Percentiles rank a stretch among this genome's conserved stretches.
Conservation (phyloP, 1,139 yeast species). For the Magnusiomyces magnusii region DNA sequence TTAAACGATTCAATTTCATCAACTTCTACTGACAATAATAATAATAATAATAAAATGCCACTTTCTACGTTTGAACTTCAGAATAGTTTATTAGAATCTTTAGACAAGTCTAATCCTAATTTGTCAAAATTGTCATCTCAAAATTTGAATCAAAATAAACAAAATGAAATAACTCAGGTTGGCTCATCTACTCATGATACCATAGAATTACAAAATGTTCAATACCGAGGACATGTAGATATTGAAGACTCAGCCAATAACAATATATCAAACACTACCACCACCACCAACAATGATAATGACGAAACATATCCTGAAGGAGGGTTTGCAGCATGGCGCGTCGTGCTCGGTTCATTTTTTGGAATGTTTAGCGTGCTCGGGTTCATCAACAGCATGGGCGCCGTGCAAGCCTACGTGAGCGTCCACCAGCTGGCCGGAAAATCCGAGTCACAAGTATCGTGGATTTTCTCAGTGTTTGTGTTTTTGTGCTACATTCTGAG, state of each 20-base stretch:
- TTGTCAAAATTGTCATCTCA: too few species aligned
- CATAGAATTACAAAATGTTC: neutral
- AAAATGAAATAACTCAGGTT: neutral
- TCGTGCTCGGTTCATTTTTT: slow-evolving; percentile 53
- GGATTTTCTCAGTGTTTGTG: slow-evolving; percentile 55
- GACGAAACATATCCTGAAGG: slow-evolving; percentile 50
- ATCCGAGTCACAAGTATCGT: slow-evolving; percentile 44
- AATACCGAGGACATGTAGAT: neutral
- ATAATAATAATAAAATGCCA: too few species aligned
- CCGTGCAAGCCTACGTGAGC: slow-evolving; percentile 50
- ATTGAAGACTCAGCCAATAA: too few species aligned
- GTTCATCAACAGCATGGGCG: slow-evolving; percentile 50
- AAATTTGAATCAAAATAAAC: too few species aligned
- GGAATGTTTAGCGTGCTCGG: slow-evolving; percentile 58
- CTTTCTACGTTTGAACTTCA: too few species aligned
- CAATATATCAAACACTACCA: neutral
- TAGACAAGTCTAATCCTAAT: too few species aligned
- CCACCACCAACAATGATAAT: neutral
- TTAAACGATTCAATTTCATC: too few species aligned
- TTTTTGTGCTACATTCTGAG: slow-evolving; percentile 53
- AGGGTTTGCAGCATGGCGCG: slow-evolving; percentile 49
- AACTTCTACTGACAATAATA: too few species aligned
- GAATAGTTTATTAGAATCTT: too few species aligned
- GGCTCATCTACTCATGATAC: neutral
- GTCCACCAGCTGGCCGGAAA: slow-evolving; percentile 41